Evolutionary conservation across 352 stramenopile species (phyloP), one percentile per base, ranked within the genome.

Genomic region (Phytophthora cryptogea): DNA sequence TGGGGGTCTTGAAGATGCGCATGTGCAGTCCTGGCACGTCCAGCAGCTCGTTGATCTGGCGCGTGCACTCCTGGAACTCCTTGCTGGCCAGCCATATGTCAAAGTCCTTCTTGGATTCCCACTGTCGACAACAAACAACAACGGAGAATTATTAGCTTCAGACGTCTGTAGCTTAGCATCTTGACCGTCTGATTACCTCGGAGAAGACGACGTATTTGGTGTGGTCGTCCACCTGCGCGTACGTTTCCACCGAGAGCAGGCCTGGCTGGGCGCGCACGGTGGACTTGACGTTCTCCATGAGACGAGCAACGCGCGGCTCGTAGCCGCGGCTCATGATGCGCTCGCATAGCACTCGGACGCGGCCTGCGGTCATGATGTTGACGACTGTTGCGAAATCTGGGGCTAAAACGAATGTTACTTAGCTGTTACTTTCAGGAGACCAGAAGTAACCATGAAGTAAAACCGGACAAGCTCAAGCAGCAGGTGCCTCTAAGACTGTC

Each of bases 181-280:
- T 17, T 33, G 20, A 13, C 23, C 8, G 41, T 4, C 23, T 50
- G 35, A 45, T 41, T 56, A 92, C 83, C 83, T 95, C 81, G 43
- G 86, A 93, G 70, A 95, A 90, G 48, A 95, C 86, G 52, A 95
- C 78, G 70, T 94, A 95, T 70, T 95, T 95, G 57, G 89, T 86
- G 60, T 84, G 65, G 53, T 92, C 76, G 63, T 92, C 81, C 55
- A 88, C 55, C 54, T 94, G 81, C 47, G 60, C 76, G 70, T 85
- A 89, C 1, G 86, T 95, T 56, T 88, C 80, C 56, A 95, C 81
- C 7, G 79, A 85, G 50, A 95, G 59, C 27, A 92, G 67, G 0
- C 86, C 86, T 5, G 86, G 84, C 58, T 94, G 85, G 49, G 70
- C 64, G 48, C 81, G 81, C 57, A 95, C 86, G 23, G 82, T 92